phyloP scores from a whole-genome alignment of 495 filamentous ascomycete species.

The Halenospora varia region DNA sequence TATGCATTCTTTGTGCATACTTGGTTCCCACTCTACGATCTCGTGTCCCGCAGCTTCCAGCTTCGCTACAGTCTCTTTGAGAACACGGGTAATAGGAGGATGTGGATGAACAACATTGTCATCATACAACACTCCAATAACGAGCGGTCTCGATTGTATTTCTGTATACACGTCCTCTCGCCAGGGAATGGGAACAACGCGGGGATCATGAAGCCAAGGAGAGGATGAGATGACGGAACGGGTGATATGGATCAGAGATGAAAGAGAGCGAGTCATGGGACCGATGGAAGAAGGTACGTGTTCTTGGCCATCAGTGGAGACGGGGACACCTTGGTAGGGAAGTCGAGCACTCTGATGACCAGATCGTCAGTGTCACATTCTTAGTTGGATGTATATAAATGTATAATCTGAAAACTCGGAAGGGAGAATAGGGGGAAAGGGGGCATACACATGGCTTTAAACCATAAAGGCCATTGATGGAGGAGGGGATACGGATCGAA shows the following conservation, averaged over 20 bases:
- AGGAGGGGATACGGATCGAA: constrained; percentile 51
- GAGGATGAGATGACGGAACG: neutral
- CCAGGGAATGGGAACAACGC: neutral
- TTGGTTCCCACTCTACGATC: constrained; percentile 24
- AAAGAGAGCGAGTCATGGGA: constrained; percentile 28
- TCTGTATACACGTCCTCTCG: neutral
- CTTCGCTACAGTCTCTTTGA: constrained; percentile 29
- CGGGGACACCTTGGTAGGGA: constrained; percentile 33
- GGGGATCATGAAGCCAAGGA: neutral
- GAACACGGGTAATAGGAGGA: constrained; percentile 42
- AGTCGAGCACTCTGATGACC: neutral
- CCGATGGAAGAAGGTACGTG: constrained; percentile 33
- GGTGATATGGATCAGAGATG: neutral
- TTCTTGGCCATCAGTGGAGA: constrained; percentile 9
- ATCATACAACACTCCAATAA: constrained; percentile 44
- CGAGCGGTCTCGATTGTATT: constrained; percentile 20
- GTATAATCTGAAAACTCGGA: too few relatives aligned
- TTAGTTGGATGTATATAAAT: too few relatives aligned
- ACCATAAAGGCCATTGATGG: constrained; percentile 49
- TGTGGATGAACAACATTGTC: constrained; percentile 50
- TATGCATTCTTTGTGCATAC: constrained; percentile 30
- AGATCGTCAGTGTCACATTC: too few relatives aligned
- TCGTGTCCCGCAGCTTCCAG: constrained; percentile 32
- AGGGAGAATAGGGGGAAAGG: too few relatives aligned
- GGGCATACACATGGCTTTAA: constrained; percentile 56